Base-by-base conservation (phyloP, 352 stramenopile species). In the Phytophthora podocarpi region DNA sequence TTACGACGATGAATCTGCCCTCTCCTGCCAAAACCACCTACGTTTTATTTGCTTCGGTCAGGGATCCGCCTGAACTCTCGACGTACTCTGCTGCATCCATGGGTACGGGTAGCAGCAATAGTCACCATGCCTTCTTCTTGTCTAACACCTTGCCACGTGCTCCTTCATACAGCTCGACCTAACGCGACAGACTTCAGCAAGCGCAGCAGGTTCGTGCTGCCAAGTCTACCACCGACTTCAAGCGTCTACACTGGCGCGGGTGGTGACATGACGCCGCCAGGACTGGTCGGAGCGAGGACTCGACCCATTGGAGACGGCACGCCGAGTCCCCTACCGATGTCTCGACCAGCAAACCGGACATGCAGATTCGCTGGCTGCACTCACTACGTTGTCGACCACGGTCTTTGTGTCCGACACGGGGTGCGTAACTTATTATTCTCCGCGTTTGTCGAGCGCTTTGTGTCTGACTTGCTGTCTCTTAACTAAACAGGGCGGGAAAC, bases 341-440 rank as follows among this genome's bases (percentile, higher is more conserved):
- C 45, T 9, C 65, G 74, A 12, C 76, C 77, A 12, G 71, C 78
- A n/a, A 85, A 66, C 42, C 76, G 80, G 34, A 76, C 80, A 28
- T 90, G 78, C 64, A 88, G 80, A 46, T 77, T 72, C 42, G 69
- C 80, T 21, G 78, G 76, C 41, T 90, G 80, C 36, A 80, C 78
- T 41, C 75, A 88, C 54, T 90, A 90, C 64, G 79, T 90, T 18
- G 80, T 88, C 36, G 79, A 90, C 45, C 73, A 85, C 32, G 80
- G 80, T 10, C 72, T 88, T 16, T 90, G 80, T 40, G 74, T 88
- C 12, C 74, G 80, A 4, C 80, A 90, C 27, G 78, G 80, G 34
- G 80, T 90, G 67, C 42, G 74, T 60, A 16, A 16, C 16, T 39
- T 41, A 7, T 30, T 32, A 15, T 16, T 4, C 5, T 12, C 21